Evolutionary conservation across 305 asterid genomes (phyloP).

Genomic region (Solanum hybrid): DNA sequence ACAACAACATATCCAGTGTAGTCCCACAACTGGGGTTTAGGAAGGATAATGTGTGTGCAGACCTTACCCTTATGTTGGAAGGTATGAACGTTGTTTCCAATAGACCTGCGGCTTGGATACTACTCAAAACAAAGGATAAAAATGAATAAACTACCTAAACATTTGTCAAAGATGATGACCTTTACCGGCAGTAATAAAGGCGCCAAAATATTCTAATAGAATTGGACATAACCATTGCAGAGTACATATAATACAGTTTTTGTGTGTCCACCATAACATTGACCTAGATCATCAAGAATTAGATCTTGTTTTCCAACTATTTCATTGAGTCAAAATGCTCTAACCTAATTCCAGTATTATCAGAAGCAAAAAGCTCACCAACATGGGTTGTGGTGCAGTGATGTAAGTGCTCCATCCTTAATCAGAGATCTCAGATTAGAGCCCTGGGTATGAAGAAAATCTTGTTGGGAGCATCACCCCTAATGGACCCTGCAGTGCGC

Average conservation of each 20-base stretch:
- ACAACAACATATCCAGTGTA: not conserved
- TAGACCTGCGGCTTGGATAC: not conserved
- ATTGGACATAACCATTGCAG: not conserved
- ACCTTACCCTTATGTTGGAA: not conserved
- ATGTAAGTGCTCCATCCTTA: not conserved
- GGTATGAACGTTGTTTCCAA: not conserved
- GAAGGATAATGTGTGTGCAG: not conserved
- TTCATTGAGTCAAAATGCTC: not conserved
- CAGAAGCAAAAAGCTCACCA: not conserved
- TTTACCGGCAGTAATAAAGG: not conserved
- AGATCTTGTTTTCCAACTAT: not conserved
- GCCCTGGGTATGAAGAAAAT: not conserved
- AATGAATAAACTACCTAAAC: not conserved
- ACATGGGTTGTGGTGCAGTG: not conserved
- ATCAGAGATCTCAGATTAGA: not conserved
- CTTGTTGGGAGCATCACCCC: not conserved
- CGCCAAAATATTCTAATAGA: not conserved
- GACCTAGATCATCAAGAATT: not conserved
- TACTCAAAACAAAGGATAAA: not conserved
- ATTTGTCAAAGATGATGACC: not conserved
- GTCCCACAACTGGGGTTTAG: not conserved
- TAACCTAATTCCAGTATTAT: not conserved
- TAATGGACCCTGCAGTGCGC: not conserved
- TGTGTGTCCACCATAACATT: not conserved
- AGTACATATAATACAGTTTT: not conserved